phyloP scores from a whole-genome alignment of 2,329 filamentous ascomycete species.

The Pseudocercospora crystallina region DNA sequence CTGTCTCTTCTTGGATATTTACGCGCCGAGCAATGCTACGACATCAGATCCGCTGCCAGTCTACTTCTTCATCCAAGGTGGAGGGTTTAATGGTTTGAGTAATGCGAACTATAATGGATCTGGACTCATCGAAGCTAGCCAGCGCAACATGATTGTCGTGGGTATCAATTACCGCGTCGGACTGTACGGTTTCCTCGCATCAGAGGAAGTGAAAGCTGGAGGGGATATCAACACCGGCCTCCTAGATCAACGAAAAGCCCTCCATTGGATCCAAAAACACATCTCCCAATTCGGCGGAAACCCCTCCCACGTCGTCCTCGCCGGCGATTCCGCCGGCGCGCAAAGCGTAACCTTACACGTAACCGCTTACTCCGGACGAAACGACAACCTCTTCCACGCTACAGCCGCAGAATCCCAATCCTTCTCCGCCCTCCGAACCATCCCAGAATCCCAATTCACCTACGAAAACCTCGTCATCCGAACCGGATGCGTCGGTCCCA shows the following conservation, averaged over 20 bases:
- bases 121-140: constrained; percentile 60
- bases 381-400: constrained; percentile 53
- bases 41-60: constrained; percentile 60
- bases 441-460: constrained; percentile 51
- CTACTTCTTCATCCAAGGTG: constrained; percentile 62
- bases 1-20: constrained; percentile 68
- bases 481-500: constrained; percentile 45
- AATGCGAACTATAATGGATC: constrained; percentile 58
- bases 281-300: constrained; percentile 69
- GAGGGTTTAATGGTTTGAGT: constrained; percentile 48
- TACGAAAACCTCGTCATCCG: constrained; percentile 53
- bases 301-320: constrained; percentile 65
- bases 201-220: constrained; percentile 48
- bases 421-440: constrained; percentile 50
- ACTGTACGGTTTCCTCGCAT: constrained; percentile 68
- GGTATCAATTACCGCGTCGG: constrained; percentile 77
- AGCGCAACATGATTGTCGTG: constrained; percentile 65
- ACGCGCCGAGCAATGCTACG: constrained; percentile 57
- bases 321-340: constrained; percentile 68
- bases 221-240: constrained; percentile 68
- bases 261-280: constrained; percentile 69
- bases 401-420: constrained; percentile 56
- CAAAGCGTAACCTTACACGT: constrained; percentile 66
- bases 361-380: constrained; percentile 51
- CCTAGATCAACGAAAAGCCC: constrained; percentile 66